Conservation (phyloP, 371 early-diverging fungal species). For the Mucor lusitanicus region DNA sequence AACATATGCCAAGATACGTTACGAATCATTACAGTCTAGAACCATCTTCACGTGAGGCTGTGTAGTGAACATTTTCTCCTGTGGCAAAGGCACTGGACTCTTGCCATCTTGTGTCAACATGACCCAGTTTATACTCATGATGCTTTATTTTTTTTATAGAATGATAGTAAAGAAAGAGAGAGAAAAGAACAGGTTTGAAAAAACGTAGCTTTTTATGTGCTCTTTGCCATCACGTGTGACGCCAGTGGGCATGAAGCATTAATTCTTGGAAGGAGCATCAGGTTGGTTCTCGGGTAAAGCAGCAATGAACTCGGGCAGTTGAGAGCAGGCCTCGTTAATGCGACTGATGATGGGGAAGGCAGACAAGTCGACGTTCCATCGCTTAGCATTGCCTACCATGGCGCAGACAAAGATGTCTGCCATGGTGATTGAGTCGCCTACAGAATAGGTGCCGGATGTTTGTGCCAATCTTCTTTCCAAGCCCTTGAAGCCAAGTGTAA, state of each 20-base stretch:
- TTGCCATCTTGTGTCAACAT: slow-evolving; percentile 44
- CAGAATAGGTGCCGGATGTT: slow-evolving; percentile 73
- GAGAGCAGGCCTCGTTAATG: slow-evolving; percentile 53
- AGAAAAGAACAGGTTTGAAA: background rate
- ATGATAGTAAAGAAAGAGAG: background rate
- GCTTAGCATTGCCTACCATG: slow-evolving; percentile 78
- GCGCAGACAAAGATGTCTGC: slow-evolving; percentile 86
- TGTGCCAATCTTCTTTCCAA: slow-evolving; percentile 66
- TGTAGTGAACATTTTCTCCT: slow-evolving; percentile 48
- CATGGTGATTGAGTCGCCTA: slow-evolving; percentile 83
- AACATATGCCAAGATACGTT: background rate
- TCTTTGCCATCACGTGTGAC: background rate
- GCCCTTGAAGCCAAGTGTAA: slow-evolving; percentile 69
- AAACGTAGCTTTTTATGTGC: background rate
- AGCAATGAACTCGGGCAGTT: slow-evolving; percentile 68
- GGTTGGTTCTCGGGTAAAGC: slow-evolving; percentile 75
- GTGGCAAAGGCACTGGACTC: slow-evolving; percentile 48
- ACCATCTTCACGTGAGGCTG: slow-evolving; percentile 37
- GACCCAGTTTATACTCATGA: slow-evolving; percentile 60
- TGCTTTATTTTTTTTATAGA: background rate
- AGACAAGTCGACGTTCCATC: slow-evolving; percentile 75
- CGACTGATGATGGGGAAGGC: slow-evolving; percentile 68
- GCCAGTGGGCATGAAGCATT: background rate
- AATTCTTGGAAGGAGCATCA: slow-evolving; percentile 64
- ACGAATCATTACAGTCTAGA: slow-evolving; percentile 42